These are phyloP conservation scores for Trypanosoma cruzi DNA, from an alignment of 208 protist species.

Conservation along the genomic window DNA sequence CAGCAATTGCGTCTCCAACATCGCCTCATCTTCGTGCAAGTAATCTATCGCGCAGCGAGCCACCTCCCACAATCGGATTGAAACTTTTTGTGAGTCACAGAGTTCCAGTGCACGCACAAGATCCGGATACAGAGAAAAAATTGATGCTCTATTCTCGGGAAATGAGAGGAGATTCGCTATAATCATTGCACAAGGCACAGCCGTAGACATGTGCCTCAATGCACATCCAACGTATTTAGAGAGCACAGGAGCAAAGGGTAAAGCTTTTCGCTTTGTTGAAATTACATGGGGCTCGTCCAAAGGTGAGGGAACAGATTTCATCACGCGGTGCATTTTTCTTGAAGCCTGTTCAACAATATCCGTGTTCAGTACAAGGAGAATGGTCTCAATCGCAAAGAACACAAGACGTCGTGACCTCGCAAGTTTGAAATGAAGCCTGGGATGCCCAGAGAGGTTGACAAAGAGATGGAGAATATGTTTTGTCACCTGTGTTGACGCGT, in stretches of 20 bases:
- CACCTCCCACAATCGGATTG: constrained; percentile 18
- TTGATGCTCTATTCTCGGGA: constrained; percentile 19
- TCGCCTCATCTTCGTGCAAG: constrained; percentile 20
- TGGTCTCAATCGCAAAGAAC: constrained; percentile 17
- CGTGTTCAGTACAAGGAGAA: constrained; percentile 4
- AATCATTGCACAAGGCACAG: constrained; percentile 18
- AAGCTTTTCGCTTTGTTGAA: neutral
- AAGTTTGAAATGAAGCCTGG: constrained; percentile 28
- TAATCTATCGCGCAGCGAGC: constrained; percentile 13
- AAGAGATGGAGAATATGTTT: constrained; percentile 16
- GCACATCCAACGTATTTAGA: neutral
- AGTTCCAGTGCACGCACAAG: constrained; percentile 15
- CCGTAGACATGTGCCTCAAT: constrained; percentile 2
- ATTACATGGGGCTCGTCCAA: neutral
- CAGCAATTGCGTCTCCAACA: constrained; percentile 4
- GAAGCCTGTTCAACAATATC: constrained; percentile 4
- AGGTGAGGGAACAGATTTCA: neutral
- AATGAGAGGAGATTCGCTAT: constrained; percentile 32
- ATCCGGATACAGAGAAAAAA: constrained; percentile 13
- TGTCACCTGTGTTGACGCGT: neutral
- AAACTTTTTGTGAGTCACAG: constrained; percentile 18
- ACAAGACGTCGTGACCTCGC: constrained; percentile 21
- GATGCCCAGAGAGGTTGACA: constrained; percentile 26
- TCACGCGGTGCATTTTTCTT: constrained; percentile 1
- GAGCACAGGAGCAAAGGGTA: neutral